Evolutionary conservation across 108 stramenopile genomes (phyloP).

Genomic region (Nannochloropsis oceanica): DNA sequence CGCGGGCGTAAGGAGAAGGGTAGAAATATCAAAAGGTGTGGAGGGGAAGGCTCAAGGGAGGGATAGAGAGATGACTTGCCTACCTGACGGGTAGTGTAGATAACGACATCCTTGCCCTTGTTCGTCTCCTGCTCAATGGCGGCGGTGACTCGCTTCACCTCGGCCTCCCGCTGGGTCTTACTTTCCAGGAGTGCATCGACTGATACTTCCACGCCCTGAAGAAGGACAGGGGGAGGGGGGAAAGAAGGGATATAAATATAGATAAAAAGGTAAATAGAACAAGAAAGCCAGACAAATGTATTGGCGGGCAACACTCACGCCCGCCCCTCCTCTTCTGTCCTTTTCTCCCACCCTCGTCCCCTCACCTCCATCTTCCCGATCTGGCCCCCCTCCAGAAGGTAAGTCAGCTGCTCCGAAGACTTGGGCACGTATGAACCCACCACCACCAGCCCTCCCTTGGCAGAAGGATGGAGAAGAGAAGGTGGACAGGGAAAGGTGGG

Average conservation of each 20-base stretch:
- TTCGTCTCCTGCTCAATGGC: background rate
- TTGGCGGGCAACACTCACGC: background rate
- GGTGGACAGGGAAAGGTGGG: background rate
- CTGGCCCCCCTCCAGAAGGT: slow-evolving; percentile 5
- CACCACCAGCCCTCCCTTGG: slow-evolving; percentile 18
- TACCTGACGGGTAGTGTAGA: slow-evolving; percentile 19
- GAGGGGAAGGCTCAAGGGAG: background rate
- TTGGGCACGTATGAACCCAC: slow-evolving; percentile 44
- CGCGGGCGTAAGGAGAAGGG: background rate
- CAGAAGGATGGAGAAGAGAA: background rate
- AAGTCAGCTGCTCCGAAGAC: slow-evolving; percentile 37
- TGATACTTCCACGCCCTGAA: background rate
- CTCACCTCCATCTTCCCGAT: background rate
- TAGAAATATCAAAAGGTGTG: background rate
- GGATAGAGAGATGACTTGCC: background rate
- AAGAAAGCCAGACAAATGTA: background rate
- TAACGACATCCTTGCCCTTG: slow-evolving; percentile 6
- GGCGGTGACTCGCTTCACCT: background rate
- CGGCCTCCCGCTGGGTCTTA: background rate
- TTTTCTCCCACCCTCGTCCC: background rate
- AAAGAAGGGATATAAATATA: background rate
- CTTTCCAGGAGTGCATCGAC: background rate
- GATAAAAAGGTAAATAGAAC: background rate
- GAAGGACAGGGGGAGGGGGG: background rate
- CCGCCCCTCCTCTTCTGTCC: background rate